Conservation (phyloP, 2,329 filamentous ascomycete species). For the Pseudohalonectria lignicola region DNA sequence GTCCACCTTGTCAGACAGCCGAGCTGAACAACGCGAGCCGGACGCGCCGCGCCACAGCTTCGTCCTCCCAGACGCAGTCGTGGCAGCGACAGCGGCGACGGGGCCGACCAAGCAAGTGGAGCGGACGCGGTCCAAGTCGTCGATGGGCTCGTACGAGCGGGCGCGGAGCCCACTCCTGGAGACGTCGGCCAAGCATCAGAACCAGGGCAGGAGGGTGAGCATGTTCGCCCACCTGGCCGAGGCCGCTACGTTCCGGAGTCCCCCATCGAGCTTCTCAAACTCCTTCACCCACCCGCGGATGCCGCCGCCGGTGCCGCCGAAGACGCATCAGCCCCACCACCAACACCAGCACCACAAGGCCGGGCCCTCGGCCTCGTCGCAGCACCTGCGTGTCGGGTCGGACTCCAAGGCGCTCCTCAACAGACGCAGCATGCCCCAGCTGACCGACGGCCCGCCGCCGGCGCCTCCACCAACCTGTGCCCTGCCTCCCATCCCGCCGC, state of each 20-base stretch:
- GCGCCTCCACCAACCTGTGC: slow-evolving; percentile 43
- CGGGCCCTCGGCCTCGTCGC: slow-evolving; percentile 9
- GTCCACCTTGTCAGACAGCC: too few species aligned
- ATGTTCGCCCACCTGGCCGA: slow-evolving; percentile 10
- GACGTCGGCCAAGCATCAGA: too few species aligned
- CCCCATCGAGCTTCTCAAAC: too few species aligned
- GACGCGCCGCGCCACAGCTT: background rate
- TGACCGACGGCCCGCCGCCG: slow-evolving; percentile 38
- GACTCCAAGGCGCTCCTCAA: slow-evolving; percentile 12
- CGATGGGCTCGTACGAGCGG: slow-evolving; percentile 18
- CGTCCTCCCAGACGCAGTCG: background rate
- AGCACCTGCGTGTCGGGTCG: slow-evolving; percentile 13
- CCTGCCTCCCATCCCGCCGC: slow-evolving; percentile 39
- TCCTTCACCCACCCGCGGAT: too few species aligned
- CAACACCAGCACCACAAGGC: slow-evolving; percentile 1
- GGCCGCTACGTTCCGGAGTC: too few species aligned
- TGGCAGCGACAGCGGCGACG: background rate
- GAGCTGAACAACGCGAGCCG: background rate
- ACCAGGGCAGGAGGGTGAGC: slow-evolving; percentile 13
- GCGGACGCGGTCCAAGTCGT: slow-evolving; percentile 17
- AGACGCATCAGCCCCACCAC: background rate
- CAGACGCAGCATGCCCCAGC: slow-evolving; percentile 36
- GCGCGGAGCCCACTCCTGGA: slow-evolving; percentile 2
- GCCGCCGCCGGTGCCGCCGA: background rate
- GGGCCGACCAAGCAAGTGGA: background rate